phyloP scores from a whole-genome alignment of 78 protist genomes.

The Cavenderia fasciculata region DNA sequence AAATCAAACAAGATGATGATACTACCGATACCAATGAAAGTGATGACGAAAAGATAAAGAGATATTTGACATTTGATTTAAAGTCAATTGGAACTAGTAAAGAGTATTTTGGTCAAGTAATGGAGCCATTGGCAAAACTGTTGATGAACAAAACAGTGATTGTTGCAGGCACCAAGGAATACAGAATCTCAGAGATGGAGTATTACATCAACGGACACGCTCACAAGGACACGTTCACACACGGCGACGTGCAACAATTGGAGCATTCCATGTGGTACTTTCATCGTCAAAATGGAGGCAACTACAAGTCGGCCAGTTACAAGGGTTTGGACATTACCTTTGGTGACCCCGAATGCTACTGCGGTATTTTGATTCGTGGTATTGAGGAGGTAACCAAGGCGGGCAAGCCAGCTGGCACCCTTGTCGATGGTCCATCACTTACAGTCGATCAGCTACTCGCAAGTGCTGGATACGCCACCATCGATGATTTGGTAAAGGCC shows the following conservation, averaged over 20 bases:
- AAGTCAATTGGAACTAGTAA: no score
- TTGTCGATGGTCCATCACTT: slow-evolving; percentile 51
- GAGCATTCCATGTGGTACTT: slow-evolving; percentile 35
- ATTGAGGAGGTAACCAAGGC: not conserved
- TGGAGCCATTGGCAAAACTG: slow-evolving; percentile 1
- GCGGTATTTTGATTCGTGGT: slow-evolving; percentile 57
- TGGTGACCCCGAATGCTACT: slow-evolving; percentile 1
- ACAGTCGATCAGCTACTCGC: slow-evolving; percentile 16
- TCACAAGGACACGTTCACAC: slow-evolving; percentile 37
- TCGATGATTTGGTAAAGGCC: not conserved
- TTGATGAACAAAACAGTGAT: not conserved
- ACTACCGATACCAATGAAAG: no score
- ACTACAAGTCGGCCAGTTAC: slow-evolving; percentile 17
- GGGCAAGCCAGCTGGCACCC: not conserved
- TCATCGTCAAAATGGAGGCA: slow-evolving; percentile 45
- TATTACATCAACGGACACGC: slow-evolving; percentile 41
- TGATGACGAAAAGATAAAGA: no score
- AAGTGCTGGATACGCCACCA: not conserved
- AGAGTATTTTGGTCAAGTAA: no score
- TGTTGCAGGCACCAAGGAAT: not conserved
- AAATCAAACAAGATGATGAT: no score
- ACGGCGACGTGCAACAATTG: slow-evolving; percentile 30
- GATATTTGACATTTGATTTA: no score
- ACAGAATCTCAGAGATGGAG: slow-evolving; percentile 5
- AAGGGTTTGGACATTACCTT: slow-evolving; percentile 70